phyloP scores from a whole-genome alignment of 768 basidiomycete genomes.

The Leucocoprinus birnbaumii region DNA sequence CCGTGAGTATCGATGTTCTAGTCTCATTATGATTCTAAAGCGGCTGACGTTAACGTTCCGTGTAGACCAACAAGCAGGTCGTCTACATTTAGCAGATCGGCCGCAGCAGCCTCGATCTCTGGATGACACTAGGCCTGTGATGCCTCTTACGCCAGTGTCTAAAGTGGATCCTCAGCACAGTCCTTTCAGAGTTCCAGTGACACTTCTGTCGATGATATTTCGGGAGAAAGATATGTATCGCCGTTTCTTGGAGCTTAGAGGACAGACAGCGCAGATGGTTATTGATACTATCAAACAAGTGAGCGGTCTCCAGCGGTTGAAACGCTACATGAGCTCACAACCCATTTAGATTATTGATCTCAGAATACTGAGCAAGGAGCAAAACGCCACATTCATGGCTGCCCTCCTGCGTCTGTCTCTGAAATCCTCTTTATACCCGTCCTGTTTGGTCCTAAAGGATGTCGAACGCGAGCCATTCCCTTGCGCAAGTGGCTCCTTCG shows the following conservation, averaged over 20 bases:
- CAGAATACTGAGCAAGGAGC: neutral
- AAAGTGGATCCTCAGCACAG: no score
- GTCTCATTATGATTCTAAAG: no score
- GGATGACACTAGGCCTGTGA: no score
- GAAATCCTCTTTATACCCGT: constrained; percentile 4
- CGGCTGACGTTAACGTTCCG: no score
- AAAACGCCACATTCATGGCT: neutral
- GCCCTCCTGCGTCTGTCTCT: constrained; percentile 10
- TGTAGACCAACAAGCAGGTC: no score
- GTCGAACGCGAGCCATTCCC: constrained; percentile 10
- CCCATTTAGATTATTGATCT: neutral
- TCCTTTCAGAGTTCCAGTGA: neutral
- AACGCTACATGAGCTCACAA: no score
- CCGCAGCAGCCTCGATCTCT: no score
- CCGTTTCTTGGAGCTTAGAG: neutral
- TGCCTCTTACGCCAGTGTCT: no score
- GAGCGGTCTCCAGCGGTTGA: neutral
- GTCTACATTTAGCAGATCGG: no score
- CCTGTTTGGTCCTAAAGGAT: neutral
- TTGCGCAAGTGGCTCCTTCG: constrained; percentile 17
- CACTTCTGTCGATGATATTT: neutral
- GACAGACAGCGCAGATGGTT: neutral
- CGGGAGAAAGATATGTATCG: neutral
- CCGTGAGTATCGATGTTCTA: no score
- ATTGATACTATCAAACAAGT: constrained; percentile 8